Base-by-base conservation (phyloP, 441 rosid genomes). In the Gossypium laxum region DNA sequence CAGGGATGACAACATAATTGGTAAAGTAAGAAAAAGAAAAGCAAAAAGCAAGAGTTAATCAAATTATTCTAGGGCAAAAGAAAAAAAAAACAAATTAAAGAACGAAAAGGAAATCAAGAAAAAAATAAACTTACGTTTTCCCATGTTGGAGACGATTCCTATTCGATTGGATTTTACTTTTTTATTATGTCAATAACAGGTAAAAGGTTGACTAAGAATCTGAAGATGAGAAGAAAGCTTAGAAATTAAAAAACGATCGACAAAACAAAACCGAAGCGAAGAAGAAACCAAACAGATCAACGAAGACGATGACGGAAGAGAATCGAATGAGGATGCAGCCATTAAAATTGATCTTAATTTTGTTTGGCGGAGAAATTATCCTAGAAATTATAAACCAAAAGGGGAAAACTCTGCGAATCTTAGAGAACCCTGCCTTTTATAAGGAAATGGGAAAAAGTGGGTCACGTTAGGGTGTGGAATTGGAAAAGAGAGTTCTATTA, bases 101-200 rank as follows among this genome's bases (percentile, higher is more conserved):
- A 26, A 12, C 45, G 41, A 22, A 30, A 64, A 57, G 15, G 2
- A 48, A 17, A 38, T 45, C 7, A 47, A 3, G 63, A 60, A 45
- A 22, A 18, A 51, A 18, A 56, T 26, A 65, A 79, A 14, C 86
- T 83, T 80, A 91, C 95, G 89, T 70, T 79, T 89, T 68, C 96
- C 94, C 97, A 91, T 89, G 72, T 56, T 75, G 69, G 68, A n/a
- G 56, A 66, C 30, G 72, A 74, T 48, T 64, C 54, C 7, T 64
- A 59, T 19, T 17, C 24, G 10, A 48, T 17, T 51, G 2, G 59
- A 24, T 58, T 26, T 58, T 57, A 57, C 6, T 1, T 50, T 72
- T 28, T 15, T 15, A 38, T 38, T 38, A 21, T 2, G 77, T 81
- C 79, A 82, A 72, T 81, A 41, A 26, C 73, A 54, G 22, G 18